Conservation (phyloP, 2,329 filamentous ascomycete genomes). For the Thermomyces lanuginosus region DNA sequence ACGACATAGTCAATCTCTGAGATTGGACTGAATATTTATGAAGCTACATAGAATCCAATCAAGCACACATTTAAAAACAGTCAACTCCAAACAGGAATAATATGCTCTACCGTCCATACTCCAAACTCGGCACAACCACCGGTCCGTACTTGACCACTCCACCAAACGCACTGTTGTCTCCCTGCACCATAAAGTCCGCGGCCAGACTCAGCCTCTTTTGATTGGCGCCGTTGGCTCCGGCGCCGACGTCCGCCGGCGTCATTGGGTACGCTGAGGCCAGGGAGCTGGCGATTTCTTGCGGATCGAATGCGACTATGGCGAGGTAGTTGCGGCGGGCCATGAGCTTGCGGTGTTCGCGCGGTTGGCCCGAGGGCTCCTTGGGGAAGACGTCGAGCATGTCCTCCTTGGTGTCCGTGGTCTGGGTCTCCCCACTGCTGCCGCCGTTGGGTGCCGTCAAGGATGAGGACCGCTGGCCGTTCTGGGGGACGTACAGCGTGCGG, state of each 20-base stretch:
- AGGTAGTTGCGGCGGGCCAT: slow-evolving; percentile 91
- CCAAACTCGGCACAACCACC: slow-evolving; percentile 78
- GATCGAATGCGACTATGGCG: slow-evolving; percentile 85
- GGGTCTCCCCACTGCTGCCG: too few species aligned
- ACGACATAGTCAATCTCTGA: too few species aligned
- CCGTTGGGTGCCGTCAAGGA: too few species aligned
- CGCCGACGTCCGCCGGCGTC: slow-evolving; percentile 13
- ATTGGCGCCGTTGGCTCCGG: too few species aligned
- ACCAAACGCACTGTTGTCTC: slow-evolving; percentile 64
- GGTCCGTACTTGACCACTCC: slow-evolving; percentile 89
- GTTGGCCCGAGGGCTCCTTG: slow-evolving; percentile 69
- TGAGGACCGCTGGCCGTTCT: slow-evolving; percentile 58
- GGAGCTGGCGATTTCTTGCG: slow-evolving; percentile 48
- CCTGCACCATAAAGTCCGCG: slow-evolving; percentile 93
- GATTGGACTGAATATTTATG: too few species aligned
- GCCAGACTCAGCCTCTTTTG: slow-evolving; percentile 79
- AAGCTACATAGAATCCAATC: too few species aligned
- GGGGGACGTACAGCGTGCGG: slow-evolving; percentile 77
- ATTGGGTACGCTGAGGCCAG: too few species aligned
- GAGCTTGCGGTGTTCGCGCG: slow-evolving; percentile 71
- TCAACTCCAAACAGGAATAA: slow-evolving; percentile 2
- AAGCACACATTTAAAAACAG: too few species aligned
- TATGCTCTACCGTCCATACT: slow-evolving; percentile 20
- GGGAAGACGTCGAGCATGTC: slow-evolving; percentile 99
- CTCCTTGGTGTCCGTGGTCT: slow-evolving; percentile 81